Evolutionary conservation across 2,329 filamentous ascomycete species (phyloP).

Genomic region (Trichoderma sp.): DNA sequence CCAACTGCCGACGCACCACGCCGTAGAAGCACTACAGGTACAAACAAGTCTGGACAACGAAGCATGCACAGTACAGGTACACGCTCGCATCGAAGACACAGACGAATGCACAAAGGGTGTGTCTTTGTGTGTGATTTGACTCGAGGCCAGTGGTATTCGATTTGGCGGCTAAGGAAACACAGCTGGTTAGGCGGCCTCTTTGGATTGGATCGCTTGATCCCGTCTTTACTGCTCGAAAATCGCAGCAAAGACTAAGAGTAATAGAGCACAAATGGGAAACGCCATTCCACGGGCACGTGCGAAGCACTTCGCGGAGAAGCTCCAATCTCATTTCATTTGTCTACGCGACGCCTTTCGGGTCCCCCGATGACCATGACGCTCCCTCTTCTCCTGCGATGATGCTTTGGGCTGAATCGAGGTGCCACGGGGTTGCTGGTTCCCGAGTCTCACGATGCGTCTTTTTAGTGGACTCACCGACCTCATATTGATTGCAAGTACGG

Average conservation of each 20-base stretch:
- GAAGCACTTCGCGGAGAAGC: neutral
- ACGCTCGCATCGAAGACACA: neutral
- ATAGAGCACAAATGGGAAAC: neutral
- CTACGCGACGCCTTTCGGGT: neutral
- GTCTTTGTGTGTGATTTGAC: neutral
- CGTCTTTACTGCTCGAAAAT: neutral
- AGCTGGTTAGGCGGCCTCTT: neutral
- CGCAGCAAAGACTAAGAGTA: neutral
- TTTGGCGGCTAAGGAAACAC: neutral
- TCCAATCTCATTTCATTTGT: neutral
- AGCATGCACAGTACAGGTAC: neutral
- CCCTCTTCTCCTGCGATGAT: neutral
- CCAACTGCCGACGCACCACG: constrained; percentile 10
- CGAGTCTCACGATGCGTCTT: constrained; percentile 9
- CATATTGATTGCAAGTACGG: constrained; percentile 7
- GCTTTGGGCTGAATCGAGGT: neutral
- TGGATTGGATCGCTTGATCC: neutral
- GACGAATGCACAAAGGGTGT: neutral
- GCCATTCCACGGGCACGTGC: neutral
- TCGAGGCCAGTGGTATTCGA: neutral
- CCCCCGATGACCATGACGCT: neutral
- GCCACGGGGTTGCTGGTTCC: neutral
- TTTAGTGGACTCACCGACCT: constrained; percentile 6
- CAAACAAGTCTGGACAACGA: neutral
- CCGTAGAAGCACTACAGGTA: neutral